These are phyloP conservation scores for Psilocybe mexicana DNA, from an alignment of 1,284 basidiomycete species.

Conservation along the genomic window DNA sequence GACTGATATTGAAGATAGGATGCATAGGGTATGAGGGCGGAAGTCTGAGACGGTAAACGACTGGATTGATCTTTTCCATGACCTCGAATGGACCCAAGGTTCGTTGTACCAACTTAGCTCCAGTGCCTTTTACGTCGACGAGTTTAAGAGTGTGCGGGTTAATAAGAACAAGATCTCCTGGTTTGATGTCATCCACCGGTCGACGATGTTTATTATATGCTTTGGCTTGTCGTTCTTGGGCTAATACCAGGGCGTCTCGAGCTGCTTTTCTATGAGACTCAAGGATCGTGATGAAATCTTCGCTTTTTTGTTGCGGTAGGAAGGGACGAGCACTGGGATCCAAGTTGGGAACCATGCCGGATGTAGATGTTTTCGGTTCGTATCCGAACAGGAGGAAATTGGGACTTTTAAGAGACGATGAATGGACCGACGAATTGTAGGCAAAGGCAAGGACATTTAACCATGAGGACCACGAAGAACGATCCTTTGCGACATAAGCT, in stretches of 20 bases:
- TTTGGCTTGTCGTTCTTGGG: slow-evolving; percentile 2
- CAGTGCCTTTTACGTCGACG: not conserved
- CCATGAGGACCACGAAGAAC: slow-evolving; percentile 2
- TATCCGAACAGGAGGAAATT: slow-evolving; percentile 3
- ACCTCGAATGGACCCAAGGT: no score
- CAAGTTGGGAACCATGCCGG: not conserved
- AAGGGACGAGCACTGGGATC: no score
- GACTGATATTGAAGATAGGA: no score
- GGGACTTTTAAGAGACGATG: not conserved
- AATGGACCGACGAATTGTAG: slow-evolving; percentile 12
- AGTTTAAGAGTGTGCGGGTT: slow-evolving; percentile 13
- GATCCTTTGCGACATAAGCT: slow-evolving; percentile 10
- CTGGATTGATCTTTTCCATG: no score
- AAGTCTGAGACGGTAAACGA: no score
- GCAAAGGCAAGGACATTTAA: slow-evolving; percentile 4
- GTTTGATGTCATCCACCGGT: not conserved
- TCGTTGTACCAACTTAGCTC: no score
- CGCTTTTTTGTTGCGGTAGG: not conserved
- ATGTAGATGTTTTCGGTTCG: not conserved
- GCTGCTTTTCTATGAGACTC: not conserved
- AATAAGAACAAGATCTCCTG: slow-evolving; percentile 8
- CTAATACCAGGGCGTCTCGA: not conserved
- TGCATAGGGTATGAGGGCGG: no score
- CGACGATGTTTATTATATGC: slow-evolving; percentile 9
- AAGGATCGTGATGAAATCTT: not conserved